Percentiles rank a stretch among this genome's conserved stretches.
Evolutionary conservation across 2,329 filamentous ascomycete genomes (phyloP).

Genomic region (Mollisiaceae sp.): DNA sequence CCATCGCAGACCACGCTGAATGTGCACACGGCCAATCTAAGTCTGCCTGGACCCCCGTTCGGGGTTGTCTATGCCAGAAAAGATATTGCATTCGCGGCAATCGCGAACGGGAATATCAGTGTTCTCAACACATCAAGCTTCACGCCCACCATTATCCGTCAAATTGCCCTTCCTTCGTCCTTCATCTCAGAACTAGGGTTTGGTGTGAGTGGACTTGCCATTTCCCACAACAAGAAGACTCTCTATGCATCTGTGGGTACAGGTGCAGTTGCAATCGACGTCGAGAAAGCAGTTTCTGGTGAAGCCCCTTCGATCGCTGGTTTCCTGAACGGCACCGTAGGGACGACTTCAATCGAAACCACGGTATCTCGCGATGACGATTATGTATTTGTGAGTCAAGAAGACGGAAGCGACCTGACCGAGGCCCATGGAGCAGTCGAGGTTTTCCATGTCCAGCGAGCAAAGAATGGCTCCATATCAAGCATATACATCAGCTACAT

Average conservation of each 20-base stretch:
- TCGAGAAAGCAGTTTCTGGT: conserved; percentile 12
- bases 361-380: neutral
- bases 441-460: conserved; percentile 6
- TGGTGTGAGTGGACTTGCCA: neutral
- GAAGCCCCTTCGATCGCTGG: neutral
- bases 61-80: conserved; percentile 12
- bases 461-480: conserved; percentile 10
- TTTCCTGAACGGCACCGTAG: neutral
- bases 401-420: neutral
- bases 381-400: neutral
- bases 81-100: conserved; percentile 10
- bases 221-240: conserved; percentile 12
- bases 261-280: conserved; percentile 15
- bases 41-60: neutral
- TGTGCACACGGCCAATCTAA: neutral
- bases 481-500: conserved; percentile 17
- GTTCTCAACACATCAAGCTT: conserved; percentile 16
- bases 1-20: neutral
- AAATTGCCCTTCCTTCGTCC: neutral
- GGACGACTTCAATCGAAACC: neutral
- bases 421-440: conserved; percentile 9
- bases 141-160: conserved; percentile 7
- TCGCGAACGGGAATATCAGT: neutral
- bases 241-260: conserved; percentile 6
- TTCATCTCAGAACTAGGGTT: neutral